Evolutionary conservation across 192 early-diverging fungal genomes (phyloP).

Genomic region (Cetraspora pellucida): DNA sequence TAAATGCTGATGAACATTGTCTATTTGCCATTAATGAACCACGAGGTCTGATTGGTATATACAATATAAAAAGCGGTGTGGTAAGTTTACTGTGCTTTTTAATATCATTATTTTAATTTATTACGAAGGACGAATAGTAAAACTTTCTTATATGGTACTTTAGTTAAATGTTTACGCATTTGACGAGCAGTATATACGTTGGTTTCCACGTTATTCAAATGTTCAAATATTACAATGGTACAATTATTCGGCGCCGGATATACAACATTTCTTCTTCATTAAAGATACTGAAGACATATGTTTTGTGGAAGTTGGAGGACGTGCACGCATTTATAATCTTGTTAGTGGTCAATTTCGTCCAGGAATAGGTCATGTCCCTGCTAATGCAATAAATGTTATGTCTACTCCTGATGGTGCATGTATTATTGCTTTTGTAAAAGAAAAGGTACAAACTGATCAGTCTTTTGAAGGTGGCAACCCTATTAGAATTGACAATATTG

Average conservation of each 20-base stretch:
- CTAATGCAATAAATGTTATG: neutral
- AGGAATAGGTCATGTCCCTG: slow-evolving; percentile 12
- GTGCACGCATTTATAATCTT: neutral
- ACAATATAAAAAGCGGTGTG: neutral
- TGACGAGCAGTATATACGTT: neutral
- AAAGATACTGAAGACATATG: slow-evolving; percentile 10
- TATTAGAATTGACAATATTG: too few relatives aligned
- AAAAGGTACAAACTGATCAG: neutral
- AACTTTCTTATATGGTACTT: too few relatives aligned
- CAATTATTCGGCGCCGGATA: neutral
- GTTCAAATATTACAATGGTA: slow-evolving; percentile 13
- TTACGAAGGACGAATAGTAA: neutral
- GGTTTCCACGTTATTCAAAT: neutral
- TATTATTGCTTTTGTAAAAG: slow-evolving; percentile 22
- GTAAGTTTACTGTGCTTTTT: neutral
- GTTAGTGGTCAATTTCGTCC: neutral
- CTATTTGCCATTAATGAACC: too few relatives aligned
- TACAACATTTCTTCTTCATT: slow-evolving; percentile 20
- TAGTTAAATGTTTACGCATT: slow-evolving; percentile 11
- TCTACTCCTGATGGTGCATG: slow-evolving; percentile 23
- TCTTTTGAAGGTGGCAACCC: neutral
- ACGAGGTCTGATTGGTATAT: slow-evolving; percentile 12
- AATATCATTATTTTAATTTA: neutral
- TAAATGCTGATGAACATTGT: too few relatives aligned
- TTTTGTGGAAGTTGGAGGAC: slow-evolving; percentile 21